Evolutionary conservation across 768 basidiomycete genomes (phyloP), one percentile per base, ranked within the genome.

Genomic region (Macrolepiota albuminosa): DNA sequence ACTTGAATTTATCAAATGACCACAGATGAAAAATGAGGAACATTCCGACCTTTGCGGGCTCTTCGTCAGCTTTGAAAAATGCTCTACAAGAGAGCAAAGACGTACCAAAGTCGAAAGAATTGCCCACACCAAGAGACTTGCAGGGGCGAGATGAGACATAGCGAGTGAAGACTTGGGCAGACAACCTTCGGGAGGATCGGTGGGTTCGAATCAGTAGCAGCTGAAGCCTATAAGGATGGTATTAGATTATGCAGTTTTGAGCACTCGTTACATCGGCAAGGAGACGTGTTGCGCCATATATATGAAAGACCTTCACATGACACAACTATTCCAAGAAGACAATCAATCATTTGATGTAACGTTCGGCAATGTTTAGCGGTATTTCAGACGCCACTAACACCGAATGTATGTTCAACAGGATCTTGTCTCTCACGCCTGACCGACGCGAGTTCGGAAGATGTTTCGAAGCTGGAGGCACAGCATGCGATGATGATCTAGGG

Each of bases 1-100:
- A 91, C 65, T 79, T 82, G 76, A 93, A 93, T 58, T 81, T 79
- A 68, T 93, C 91, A 67, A 88, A 93, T 3, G 86, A 85, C 86
- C 88, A 92, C 56, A 92, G 72, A 67, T 92, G 90, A 67, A 82
- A 87, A 2, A 90, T 16, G 6, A 91, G 75, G 68, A 91, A 91
- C 2, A 64, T 64, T 1, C 79, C 82, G 5, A 89, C 72, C 89
- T 91, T 49, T 10, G 3, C 39, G 5, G 9, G 4, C 4, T 43
- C 5, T 29, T 26, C 33, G 49, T 34, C 24, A 49, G 4, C 10
- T 14, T n/a, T 34, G 43, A 8, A 21, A 21, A 21, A 21, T 21
- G 11, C n/a, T 29, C 29, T 13, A 29, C 16, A 37, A 56, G 14
- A 11, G 58, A 49, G 1, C 2, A 33, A 11, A 39, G 0, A 75